These are phyloP conservation scores for Sanghuangporus baumii DNA, from an alignment of 1,284 basidiomycete genomes.

Conservation along the genomic window DNA sequence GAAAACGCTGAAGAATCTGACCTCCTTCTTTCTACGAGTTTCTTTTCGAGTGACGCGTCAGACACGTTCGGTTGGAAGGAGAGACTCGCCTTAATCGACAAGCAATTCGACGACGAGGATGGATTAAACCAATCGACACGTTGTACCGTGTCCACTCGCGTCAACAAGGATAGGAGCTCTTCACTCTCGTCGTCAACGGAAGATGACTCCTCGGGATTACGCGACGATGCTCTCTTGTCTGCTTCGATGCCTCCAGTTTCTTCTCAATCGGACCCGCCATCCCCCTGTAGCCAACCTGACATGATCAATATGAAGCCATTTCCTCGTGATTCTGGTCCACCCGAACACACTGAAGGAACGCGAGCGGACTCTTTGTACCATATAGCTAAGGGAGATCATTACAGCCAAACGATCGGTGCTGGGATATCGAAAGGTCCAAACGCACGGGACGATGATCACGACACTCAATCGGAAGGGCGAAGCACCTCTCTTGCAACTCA, in stretches of 20 bases:
- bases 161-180: conserved; percentile 8
- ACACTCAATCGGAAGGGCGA: neutral
- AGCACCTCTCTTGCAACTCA: too few relatives aligned
- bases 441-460: neutral
- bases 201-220: conserved; percentile 6
- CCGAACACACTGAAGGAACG: neutral
- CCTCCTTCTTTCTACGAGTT: neutral
- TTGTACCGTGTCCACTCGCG: neutral
- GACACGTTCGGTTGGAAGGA: conserved; percentile 13
- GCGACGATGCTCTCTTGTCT: conserved; percentile 7
- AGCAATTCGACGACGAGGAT: conserved; percentile 14
- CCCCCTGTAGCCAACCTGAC: neutral
- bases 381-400: too few relatives aligned
- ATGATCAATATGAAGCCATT: neutral
- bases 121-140: neutral
- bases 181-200: conserved; percentile 13
- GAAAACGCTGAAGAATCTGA: neutral
- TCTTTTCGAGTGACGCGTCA: conserved; percentile 4
- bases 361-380: neutral
- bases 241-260: conserved; percentile 6
- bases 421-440: neutral
- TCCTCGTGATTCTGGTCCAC: neutral
- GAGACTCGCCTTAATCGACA: conserved; percentile 13
- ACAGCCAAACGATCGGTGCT: neutral
- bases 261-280: conserved; percentile 13